phyloP scores from a whole-genome alignment of 257 asterid species.

The Cruciata laevipes region DNA sequence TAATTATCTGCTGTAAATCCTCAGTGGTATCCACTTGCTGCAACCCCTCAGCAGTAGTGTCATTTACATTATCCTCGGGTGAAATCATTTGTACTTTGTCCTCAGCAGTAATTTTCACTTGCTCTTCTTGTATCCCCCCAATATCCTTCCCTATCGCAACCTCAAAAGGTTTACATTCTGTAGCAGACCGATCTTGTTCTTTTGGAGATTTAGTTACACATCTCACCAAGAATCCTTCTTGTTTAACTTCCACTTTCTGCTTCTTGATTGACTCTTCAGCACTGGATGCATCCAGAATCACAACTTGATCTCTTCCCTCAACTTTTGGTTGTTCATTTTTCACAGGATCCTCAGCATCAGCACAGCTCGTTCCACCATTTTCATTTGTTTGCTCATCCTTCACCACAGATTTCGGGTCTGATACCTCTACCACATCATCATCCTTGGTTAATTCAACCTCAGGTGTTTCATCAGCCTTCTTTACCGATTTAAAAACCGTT shows the following conservation, averaged over 20 bases:
- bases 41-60: neutral
- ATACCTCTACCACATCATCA: slow-evolving; percentile 4
- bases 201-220: slow-evolving; percentile 15
- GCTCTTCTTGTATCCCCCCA: slow-evolving; percentile 10
- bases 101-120: slow-evolving; percentile 11
- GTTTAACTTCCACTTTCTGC: slow-evolving; percentile 18
- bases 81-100: slow-evolving; percentile 26
- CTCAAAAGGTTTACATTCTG: slow-evolving; percentile 23
- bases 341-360: slow-evolving; percentile 11
- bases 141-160: slow-evolving; percentile 14
- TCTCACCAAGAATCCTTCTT: slow-evolving; percentile 14
- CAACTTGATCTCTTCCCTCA: slow-evolving; percentile 13
- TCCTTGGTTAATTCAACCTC: slow-evolving; percentile 6
- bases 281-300: slow-evolving; percentile 18
- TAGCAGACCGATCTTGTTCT: slow-evolving; percentile 18
- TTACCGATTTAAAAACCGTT: slow-evolving; percentile 24
- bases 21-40: too few relatives aligned
- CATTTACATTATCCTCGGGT: neutral
- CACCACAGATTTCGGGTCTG: slow-evolving; percentile 1
- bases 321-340: slow-evolving; percentile 14
- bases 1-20: too few relatives aligned
- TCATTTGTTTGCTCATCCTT: slow-evolving; percentile 6
- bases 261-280: slow-evolving; percentile 17
- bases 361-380: slow-evolving; percentile 9
- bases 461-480: slow-evolving; percentile 18